Evolutionary conservation across 1,139 yeast genomes (phyloP).

Genomic region (Candida tetrigidarum): DNA sequence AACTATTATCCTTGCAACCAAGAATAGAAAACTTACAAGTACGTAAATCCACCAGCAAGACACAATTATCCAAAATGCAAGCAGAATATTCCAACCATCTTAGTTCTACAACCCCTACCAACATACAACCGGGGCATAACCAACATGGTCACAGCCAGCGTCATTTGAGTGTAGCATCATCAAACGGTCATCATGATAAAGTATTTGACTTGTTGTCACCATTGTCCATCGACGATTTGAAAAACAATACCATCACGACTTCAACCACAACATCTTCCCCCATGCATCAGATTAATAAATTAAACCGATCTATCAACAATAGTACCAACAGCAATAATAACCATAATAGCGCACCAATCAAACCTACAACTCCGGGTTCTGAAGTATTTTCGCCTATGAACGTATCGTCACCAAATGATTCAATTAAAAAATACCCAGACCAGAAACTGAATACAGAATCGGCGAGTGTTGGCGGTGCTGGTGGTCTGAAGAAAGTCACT

Average conservation of each 20-base stretch:
- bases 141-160: neutral
- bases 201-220: slow-evolving; percentile 47
- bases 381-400: slow-evolving; percentile 13
- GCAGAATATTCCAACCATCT: slow-evolving; percentile 4
- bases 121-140: slow-evolving; percentile 3
- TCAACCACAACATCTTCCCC: slow-evolving; percentile 10
- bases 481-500: slow-evolving; percentile 9
- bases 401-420: neutral
- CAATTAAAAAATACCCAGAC: neutral
- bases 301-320: slow-evolving; percentile 1
- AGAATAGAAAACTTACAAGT: slow-evolving; percentile 47
- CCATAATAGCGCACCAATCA: slow-evolving; percentile 15
- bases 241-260: slow-evolving; percentile 19
- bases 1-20: slow-evolving; percentile 42
- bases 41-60: slow-evolving; percentile 37
- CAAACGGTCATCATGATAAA: slow-evolving; percentile 15
- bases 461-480: neutral
- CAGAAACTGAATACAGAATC: neutral
- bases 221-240: slow-evolving; percentile 40
- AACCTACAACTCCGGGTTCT: slow-evolving; percentile 14
- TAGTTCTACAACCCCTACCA: slow-evolving; percentile 2
- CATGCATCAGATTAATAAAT: neutral
- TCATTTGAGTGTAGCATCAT: slow-evolving; percentile 3
- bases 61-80: slow-evolving; percentile 21
- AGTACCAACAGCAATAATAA: slow-evolving; percentile 18